Conservation (phyloP, 352 stramenopile genomes). For the Plasmopara muralis region DNA sequence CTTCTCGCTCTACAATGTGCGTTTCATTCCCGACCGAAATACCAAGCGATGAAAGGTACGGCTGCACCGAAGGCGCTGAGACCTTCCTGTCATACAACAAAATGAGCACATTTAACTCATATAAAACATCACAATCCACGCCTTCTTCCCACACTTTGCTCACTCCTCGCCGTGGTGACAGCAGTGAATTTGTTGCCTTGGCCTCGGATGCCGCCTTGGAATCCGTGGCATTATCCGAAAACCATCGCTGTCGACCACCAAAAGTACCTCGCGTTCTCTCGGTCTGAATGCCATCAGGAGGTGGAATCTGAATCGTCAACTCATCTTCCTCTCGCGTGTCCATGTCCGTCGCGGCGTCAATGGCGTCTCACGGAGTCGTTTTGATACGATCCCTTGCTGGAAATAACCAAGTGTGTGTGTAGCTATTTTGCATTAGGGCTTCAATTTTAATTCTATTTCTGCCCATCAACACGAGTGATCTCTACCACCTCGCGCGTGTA, state of each 20-base stretch:
- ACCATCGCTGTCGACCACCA: constrained; percentile 67
- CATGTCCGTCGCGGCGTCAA: constrained; percentile 16
- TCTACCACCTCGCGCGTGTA: no score
- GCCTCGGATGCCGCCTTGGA: constrained; percentile 25
- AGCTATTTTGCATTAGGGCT: no score
- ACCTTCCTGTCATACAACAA: constrained; percentile 35
- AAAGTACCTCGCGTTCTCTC: constrained; percentile 64
- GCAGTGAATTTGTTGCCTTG: constrained; percentile 34
- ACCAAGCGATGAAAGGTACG: constrained; percentile 66
- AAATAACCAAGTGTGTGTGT: no score
- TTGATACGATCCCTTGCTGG: neutral
- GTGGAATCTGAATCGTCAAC: constrained; percentile 63
- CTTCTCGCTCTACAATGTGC: constrained; percentile 74
- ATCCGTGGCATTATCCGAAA: constrained; percentile 28
- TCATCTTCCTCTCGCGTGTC: constrained; percentile 55
- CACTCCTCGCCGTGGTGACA: constrained; percentile 37
- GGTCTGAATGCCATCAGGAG: constrained; percentile 61
- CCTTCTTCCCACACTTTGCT: constrained; percentile 34
- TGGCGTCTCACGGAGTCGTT: neutral
- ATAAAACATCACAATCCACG: neutral
- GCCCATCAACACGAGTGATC: no score
- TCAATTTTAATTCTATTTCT: no score
- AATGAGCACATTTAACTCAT: neutral
- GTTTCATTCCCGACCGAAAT: constrained; percentile 67
- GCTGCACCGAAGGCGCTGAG: constrained; percentile 56